Evolutionary conservation across 2,329 filamentous ascomycete species (phyloP), one percentile per base, ranked within the genome.

Genomic region (Fusarium udum): DNA sequence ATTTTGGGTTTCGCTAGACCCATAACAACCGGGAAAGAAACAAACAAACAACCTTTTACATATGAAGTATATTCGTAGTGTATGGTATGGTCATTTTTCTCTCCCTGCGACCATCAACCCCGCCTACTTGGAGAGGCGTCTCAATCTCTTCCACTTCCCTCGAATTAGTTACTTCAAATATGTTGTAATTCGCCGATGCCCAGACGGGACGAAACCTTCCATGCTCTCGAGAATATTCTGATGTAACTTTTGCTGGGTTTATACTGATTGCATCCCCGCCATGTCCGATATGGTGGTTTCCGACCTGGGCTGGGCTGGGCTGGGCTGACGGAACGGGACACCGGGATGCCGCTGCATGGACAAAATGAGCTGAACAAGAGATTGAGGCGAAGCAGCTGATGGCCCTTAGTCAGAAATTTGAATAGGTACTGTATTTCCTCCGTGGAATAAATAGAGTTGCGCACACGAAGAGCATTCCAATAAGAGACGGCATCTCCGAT

Each of bases 1-100:
- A 51, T 58, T 66, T 75, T 76, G 65, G 73, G 60, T 64, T 76
- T 71, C 67, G 61, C 69, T 70, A 57, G 55, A 56, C 34, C 51
- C 52, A 45, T 51, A 60, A 55, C 61, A 40, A 46, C n/a, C 24
- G 40, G 51, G 24, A 39, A 32, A 71, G 45, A 52, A 67, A 58
- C 34, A 71, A 67, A 55, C 45, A 73, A 69, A 62, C 46, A 67
- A 43, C 66, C 52, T 46, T 71, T 63, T 36, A 28, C n/a, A n/a
- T n/a, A 24, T 36, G 32, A 39, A 55, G 34, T 37, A 45, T 62
- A 56, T 58, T 55, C 64, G 66, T 64, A 61, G 60, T 52, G 36
- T 49, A 56, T 61, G 60, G 36, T 49, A 56, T 61, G 60, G 55
- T 46, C 43, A 62, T 59, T 52, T 64, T 59, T 60, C 28, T 61